Base-by-base conservation (phyloP, 192 early-diverging fungal genomes). In the Podochytrium sp. region DNA sequence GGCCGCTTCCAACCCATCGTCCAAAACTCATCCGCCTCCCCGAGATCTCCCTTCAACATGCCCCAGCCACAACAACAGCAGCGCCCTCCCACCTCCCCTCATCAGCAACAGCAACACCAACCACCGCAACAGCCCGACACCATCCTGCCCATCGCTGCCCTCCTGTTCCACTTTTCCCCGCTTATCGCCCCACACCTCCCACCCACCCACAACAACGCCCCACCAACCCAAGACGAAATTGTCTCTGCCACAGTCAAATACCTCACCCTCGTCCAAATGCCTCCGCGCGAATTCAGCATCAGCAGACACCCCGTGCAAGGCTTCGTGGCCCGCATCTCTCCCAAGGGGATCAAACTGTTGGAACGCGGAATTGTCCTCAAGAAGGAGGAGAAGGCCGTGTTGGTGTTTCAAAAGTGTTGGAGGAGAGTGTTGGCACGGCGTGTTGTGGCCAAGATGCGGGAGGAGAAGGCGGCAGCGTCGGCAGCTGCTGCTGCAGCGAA, bases 381-480 rank as follows among this genome's bases (percentile, higher is more conserved):
- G 16, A 2, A 74, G 12, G 37, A 20, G 6, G 61, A 55, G 1
- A 63, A 65, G 25, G 80, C 81, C 10, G 81, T 75, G 5, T 43
- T 71, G 27, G 35, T 43, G 6, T 68, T 84, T 0, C 83, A 84
- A 65, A 49, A 60, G 27, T 27, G 41, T 7, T 83, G 76, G 75
- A 64, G 77, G 42, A 68, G 76, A 1, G 60, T 58, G 7, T 56
- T 32, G 23, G 69, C 74, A 3, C 59, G 82, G 43, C 55, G 39
- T 39, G 25, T 51, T 55, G 52, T 76, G 2, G 35, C 12, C 7
- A 33, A 30, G 10, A 6, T 80, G 20, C 5, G 23, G 34, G 35
- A 74, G 39, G 53, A 42, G 51, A 30, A 37, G 14, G 33, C 16
- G n/a, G 57, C 34, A 68, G 43, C 29, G 60, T 6, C 18, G 29